Base-by-base conservation (phyloP, 2,329 filamentous ascomycete genomes). In the Aspergillus viridinutans region DNA sequence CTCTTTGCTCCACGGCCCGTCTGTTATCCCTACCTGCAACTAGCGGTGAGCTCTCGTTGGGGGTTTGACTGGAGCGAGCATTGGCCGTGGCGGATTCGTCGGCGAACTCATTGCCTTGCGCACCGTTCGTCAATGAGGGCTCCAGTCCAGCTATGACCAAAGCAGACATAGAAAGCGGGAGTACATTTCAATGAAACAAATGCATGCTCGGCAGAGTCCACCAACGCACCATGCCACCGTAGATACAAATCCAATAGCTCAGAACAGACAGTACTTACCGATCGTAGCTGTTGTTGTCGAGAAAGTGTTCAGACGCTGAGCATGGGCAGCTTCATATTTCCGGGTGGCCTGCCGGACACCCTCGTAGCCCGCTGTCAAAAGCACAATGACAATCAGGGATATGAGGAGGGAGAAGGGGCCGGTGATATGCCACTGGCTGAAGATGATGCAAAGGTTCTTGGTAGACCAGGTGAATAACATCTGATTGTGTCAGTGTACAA, bases 391-490 rank as follows among this genome's bases (percentile, higher is more conserved):
- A 64, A 94, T 67, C 59, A 99, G 86, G 28, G 93, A 96, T 69
- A 92, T 74, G 72, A 97, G 68, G 57, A 99, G 87, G 35, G 89
- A 89, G 53, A 84, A 69, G 3, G 87, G 86, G 59, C 87, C 86
- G 60, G 83, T 86, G 74, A 99, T 78, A 77, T 90, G 92, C 94
- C 94, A 99, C 76, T 87, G 85, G 67, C 83, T 83, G 81, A 97
- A 99, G 74, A 99, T 85, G 75, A 99, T 95, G 83, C 94, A 99
- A 63, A 99, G 90, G 77, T 97, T 89, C 56, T 82, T 85, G 2
- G 92, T 93, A 74, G 92, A 86, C 93, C 93, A 99, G 60, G 92
- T 97, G 80, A 99, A 99, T 64, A 97, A 86, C 93, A 97, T 97
- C 92, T 96, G 65, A 4, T 35, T 3, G 50, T 60, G 49, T 65